Conservation (phyloP, 768 basidiomycete genomes). For the Favolaschia claudopus region DNA sequence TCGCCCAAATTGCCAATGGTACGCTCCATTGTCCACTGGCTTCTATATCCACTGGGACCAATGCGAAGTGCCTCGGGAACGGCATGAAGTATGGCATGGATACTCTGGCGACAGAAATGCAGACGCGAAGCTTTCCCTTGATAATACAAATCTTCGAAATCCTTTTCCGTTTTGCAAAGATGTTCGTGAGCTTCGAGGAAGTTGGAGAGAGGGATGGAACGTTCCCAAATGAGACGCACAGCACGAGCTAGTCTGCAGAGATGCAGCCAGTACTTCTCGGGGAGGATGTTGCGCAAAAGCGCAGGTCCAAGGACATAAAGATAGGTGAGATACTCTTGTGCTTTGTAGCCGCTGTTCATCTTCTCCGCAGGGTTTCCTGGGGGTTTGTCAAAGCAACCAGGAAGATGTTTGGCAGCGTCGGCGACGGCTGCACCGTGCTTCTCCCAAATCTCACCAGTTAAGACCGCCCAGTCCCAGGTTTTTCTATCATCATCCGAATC, state of each 20-base stretch:
- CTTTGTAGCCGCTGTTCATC: no score
- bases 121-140: not conserved
- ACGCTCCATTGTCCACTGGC: constrained; percentile 11
- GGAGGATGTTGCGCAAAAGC: not conserved
- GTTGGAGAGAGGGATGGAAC: no score
- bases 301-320: not conserved
- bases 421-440: constrained; percentile 24
- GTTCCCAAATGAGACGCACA: no score
- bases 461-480: constrained; percentile 40
- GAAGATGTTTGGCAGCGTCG: not conserved
- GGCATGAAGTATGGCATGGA: no score
- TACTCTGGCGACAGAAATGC: no score
- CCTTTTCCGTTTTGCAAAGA: no score
- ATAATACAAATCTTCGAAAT: not conserved
- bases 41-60: not conserved
- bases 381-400: constrained; percentile 21
- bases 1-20: not conserved
- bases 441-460: constrained; percentile 22
- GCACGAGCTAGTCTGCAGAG: no score
- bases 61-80: no score
- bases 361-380: constrained; percentile 32
- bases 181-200: no score
- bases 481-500: constrained; percentile 32
- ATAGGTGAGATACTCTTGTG: constrained; percentile 32
- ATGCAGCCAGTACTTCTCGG: no score